Evolutionary conservation across 495 filamentous ascomycete genomes (phyloP).

Genomic region (Hypoxylon fuscum): DNA sequence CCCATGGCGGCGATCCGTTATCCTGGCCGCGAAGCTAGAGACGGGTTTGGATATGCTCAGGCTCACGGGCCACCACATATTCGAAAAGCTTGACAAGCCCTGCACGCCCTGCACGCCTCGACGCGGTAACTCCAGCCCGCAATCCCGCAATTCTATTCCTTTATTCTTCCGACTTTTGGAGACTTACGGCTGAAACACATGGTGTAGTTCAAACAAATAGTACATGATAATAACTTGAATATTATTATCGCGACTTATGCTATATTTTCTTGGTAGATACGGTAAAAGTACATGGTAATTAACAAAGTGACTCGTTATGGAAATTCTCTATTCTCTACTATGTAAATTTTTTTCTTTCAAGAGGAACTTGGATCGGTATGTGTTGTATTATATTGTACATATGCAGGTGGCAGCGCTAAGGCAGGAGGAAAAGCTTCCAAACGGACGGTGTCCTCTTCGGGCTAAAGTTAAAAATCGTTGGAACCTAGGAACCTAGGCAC

Average conservation of each 20-base stretch:
- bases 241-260: conserved; percentile 8
- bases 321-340: conserved; percentile 15
- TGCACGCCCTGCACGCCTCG: conserved; percentile 7
- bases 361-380: conserved; percentile 3
- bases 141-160: conserved; percentile 32
- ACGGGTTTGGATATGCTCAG: conserved; percentile 4
- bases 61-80: conserved; percentile 33
- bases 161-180: too few species aligned
- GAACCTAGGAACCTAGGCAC: too few species aligned
- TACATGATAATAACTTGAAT: conserved; percentile 15
- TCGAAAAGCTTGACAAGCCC: background rate
- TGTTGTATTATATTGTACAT: conserved; percentile 7
- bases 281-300: conserved; percentile 12
- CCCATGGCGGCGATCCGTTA: conserved; percentile 35
- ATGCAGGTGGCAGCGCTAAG: conserved; percentile 40
- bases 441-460: conserved; percentile 36
- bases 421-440: conserved; percentile 40
- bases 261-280: conserved; percentile 7
- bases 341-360: too few species aligned
- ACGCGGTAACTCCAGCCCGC: conserved; percentile 19
- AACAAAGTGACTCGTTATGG: conserved; percentile 29
- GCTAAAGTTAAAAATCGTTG: conserved; percentile 4
- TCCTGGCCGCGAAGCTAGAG: conserved; percentile 9
- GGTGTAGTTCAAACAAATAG: conserved; percentile 30
- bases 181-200: too few species aligned